Percentiles rank a stretch among this genome's conserved stretches.
Conservation (phyloP, 768 basidiomycete species). For the Rhodotorula paludigena region DNA sequence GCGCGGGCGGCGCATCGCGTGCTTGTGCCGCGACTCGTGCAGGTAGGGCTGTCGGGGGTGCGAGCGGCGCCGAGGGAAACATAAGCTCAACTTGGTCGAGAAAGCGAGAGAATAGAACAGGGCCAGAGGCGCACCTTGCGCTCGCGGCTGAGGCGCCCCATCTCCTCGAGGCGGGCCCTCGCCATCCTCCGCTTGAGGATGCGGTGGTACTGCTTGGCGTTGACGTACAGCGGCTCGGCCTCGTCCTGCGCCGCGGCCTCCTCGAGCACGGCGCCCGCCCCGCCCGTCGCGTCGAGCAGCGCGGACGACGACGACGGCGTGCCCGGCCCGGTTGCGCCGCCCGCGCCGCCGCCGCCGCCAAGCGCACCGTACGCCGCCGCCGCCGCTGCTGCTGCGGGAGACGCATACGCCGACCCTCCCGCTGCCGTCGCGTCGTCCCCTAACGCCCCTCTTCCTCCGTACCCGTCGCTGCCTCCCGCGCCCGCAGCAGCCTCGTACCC, state of each 20-base stretch:
- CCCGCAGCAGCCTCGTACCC: background rate
- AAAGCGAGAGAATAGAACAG: constrained; percentile 3
- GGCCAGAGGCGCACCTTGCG: constrained; percentile 60
- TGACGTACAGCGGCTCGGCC: constrained; percentile 97
- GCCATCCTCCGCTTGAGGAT: constrained; percentile 93
- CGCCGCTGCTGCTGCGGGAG: background rate
- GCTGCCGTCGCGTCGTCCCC: background rate
- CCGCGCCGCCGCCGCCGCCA: background rate
- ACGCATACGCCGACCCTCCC: background rate
- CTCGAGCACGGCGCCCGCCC: constrained; percentile 5
- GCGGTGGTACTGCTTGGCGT: constrained; percentile 98
- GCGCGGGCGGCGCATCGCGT: constrained; percentile 93
- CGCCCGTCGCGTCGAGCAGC: background rate
- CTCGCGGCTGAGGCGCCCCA: constrained; percentile 84
- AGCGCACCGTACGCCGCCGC: background rate
- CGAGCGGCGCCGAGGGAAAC: no score
- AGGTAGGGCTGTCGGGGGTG: constrained; percentile 71
- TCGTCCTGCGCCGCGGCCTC: constrained; percentile 50
- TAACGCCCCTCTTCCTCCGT: background rate
- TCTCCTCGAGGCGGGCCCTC: constrained; percentile 82
- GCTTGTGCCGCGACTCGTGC: constrained; percentile 94
- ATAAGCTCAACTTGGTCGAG: background rate
- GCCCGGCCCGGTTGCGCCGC: no score
- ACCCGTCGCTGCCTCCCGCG: no score
- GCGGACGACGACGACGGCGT: no score